phyloP scores from a whole-genome alignment of 2,329 filamentous ascomycete species.

The Penicillium sp. region DNA sequence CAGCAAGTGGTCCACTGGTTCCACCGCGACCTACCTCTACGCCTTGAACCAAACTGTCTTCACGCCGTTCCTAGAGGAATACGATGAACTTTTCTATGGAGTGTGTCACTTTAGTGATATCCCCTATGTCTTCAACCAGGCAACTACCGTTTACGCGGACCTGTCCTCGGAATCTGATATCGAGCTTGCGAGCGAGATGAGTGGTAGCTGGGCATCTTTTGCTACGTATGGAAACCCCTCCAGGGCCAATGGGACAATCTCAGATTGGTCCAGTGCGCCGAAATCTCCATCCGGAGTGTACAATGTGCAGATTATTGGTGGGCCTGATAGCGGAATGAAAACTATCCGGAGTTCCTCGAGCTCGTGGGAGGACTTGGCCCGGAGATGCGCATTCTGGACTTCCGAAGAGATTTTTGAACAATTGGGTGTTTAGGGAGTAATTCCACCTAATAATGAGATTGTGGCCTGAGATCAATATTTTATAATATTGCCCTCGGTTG shows the following conservation, averaged over 20 bases:
- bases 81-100: neutral
- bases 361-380: conserved; percentile 2
- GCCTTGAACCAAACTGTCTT: conserved; percentile 12
- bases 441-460: neutral
- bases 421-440: conserved; percentile 1
- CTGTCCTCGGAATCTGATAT: conserved; percentile 2
- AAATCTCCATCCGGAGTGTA: neutral
- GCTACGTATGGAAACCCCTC: conserved; percentile 8
- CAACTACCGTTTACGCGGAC: conserved; percentile 8
- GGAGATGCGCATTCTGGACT: conserved; percentile 11
- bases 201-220: conserved; percentile 13
- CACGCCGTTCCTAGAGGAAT: neutral
- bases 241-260: neutral
- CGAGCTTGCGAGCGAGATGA: conserved; percentile 8
- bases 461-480: no score
- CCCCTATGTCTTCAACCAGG: conserved; percentile 11
- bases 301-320: conserved; percentile 5
- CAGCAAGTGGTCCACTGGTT: conserved; percentile 6
- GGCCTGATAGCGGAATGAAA: neutral
- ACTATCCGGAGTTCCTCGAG: neutral
- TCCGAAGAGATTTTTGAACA: conserved; percentile 4
- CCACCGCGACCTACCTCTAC: conserved; percentile 10
- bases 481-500: neutral
- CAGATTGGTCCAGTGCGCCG: neutral
- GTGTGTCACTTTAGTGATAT: conserved; percentile 14